Conservation (phyloP, 2,329 filamentous ascomycete species). For the Cordyceps cateniannulata region DNA sequence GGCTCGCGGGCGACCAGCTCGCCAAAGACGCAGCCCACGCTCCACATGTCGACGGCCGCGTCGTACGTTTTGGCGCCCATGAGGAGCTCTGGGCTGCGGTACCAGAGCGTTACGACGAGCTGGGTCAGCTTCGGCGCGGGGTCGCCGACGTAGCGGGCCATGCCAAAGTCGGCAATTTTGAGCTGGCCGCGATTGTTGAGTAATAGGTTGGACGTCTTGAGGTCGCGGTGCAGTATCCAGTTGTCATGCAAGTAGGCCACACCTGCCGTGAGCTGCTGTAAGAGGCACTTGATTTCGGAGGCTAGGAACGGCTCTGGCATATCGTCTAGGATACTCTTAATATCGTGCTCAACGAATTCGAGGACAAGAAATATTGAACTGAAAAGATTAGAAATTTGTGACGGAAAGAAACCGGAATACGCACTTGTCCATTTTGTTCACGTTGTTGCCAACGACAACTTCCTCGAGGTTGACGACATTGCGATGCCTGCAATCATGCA, state of each 20-base stretch:
- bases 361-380: conserved; percentile 84
- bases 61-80: conserved; percentile 74
- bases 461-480: conserved; percentile 81
- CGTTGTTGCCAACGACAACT: conserved; percentile 69
- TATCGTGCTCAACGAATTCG: conserved; percentile 95
- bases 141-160: conserved; percentile 84
- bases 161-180: conserved; percentile 96
- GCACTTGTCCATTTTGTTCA: conserved; percentile 47
- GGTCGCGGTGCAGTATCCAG: conserved; percentile 89
- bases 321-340: conserved; percentile 86
- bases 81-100: conserved; percentile 83
- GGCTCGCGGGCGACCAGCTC: conserved; percentile 82
- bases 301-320: conserved; percentile 92
- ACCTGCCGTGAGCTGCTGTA: conserved; percentile 74
- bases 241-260: conserved; percentile 79
- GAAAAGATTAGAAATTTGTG: conserved; percentile 10
- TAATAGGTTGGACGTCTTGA: conserved; percentile 89
- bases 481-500: conserved; percentile 70
- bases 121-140: conserved; percentile 76
- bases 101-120: conserved; percentile 96
- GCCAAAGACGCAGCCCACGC: conserved; percentile 89
- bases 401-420: conserved; percentile 14
- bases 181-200: conserved; percentile 92
- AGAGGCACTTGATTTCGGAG: conserved; percentile 85
- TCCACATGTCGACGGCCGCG: conserved; percentile 86